These are phyloP conservation scores for Corinectria fuckeliana DNA, from an alignment of 2,329 filamentous ascomycete species.

Conservation along the genomic window DNA sequence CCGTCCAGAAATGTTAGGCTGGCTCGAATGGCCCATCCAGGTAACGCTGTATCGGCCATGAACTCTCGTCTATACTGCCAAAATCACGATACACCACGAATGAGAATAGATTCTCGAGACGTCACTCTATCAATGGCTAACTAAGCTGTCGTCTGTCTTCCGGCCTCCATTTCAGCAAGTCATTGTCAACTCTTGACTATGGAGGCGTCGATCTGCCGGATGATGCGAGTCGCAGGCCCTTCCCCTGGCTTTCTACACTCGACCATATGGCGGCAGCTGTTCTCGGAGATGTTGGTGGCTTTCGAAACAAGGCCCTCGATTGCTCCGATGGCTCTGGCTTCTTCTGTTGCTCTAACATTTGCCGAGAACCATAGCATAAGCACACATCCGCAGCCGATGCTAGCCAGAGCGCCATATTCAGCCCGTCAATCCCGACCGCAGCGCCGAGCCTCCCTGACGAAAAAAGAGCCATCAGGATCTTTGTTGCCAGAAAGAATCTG, in stretches of 20 bases:
- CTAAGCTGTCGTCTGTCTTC: not conserved
- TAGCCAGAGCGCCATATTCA: slow-evolving; percentile 20
- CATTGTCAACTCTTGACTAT: not conserved
- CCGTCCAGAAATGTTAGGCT: slow-evolving; percentile 23
- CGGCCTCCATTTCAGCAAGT: not conserved
- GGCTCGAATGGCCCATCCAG: slow-evolving; percentile 37
- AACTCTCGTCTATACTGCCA: not conserved
- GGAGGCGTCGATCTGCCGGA: not conserved
- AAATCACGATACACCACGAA: slow-evolving; percentile 9
- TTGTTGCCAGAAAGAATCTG: slow-evolving; percentile 4
- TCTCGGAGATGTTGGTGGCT: not conserved
- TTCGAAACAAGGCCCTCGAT: not conserved
- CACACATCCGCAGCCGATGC: slow-evolving; percentile 17
- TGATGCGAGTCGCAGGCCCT: not conserved
- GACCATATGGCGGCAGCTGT: slow-evolving; percentile 9
- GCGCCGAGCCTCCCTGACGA: not conserved
- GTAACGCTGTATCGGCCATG: slow-evolving; percentile 21
- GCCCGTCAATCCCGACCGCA: slow-evolving; percentile 10
- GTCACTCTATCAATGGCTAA: not conserved
- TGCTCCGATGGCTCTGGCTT: not conserved
- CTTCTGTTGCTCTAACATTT: not conserved
- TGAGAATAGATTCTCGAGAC: not conserved
- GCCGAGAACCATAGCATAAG: slow-evolving; percentile 9
- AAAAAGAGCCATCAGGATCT: not conserved
- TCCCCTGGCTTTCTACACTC: not conserved